Base-by-base conservation (phyloP, 768 basidiomycete species). In the Lactarius vividus region DNA sequence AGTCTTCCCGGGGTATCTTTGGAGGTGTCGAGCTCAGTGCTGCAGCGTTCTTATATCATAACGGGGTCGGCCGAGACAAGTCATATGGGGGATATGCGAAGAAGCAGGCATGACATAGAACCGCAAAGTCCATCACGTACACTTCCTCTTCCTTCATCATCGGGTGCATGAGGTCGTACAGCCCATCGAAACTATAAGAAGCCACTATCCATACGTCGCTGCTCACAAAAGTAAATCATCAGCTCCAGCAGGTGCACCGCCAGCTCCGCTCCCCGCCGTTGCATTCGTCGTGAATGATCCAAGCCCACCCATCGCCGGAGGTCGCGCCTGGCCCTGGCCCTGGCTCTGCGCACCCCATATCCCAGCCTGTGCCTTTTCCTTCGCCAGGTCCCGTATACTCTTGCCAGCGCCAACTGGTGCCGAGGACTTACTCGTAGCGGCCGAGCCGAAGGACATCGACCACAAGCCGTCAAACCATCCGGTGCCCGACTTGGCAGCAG, bases 381-480 rank as follows among this genome's bases (percentile, higher is more conserved):
- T 88, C 78, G 93, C 91, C 69, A 97, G 74, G 72, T 94, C 94
- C 76, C 90, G 90, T 73, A 96, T 96, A 53, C 88, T 91, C 81
- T 94, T 94, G 44, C 58, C 80, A 80, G 46, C 73, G 65, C 71
- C 4, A 65, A 54, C 46, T 13, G 3, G 46, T 46, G 20, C 54
- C 61, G 83, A 73, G 57, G 83, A 82, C 44, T 80, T 67, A 39
- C 61, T 71, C 16, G 80, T 62, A 4, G 59, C 52, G 15, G 49
- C 23, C 28, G 78, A 70, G 33, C 88, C 89, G 42, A 96, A 82
- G 2, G 89, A 91, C 82, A 94, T 82, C 26, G 84, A 84, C 91
- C 92, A 97, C 69, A 97, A 75, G 74, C 96, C 95, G 68, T 95
- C 95, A 72, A 96, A 97, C 72, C 86, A 88, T 63, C 83, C 78